A percentile compares a stretch with the other conserved stretches of the same genome.
Evolutionary conservation across 495 filamentous ascomycete genomes (phyloP).

Genomic region (Xylaria bambusicola): DNA sequence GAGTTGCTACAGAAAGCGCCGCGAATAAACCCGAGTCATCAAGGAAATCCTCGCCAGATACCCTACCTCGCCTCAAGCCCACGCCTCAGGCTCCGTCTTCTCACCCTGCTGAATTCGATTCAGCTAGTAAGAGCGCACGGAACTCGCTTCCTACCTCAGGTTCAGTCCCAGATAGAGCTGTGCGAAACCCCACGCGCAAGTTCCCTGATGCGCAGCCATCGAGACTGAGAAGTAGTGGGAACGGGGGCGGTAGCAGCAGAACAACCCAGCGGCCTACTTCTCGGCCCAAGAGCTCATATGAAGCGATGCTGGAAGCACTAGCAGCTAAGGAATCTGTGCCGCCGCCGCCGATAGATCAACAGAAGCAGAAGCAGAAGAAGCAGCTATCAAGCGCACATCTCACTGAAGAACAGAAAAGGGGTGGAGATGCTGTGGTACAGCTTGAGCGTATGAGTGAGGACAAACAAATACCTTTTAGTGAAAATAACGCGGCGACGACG

Average conservation of each 20-base stretch:
- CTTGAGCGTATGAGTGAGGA: background rate
- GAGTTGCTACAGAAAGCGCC: background rate
- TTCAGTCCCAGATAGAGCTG: background rate
- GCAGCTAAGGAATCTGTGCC: constrained; percentile 2
- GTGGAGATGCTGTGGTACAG: background rate
- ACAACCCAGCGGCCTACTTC: background rate
- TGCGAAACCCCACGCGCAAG: background rate
- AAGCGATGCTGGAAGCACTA: constrained; percentile 29
- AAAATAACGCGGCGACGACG: too few relatives aligned
- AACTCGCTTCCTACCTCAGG: background rate
- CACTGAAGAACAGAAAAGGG: background rate
- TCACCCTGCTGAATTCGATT: background rate
- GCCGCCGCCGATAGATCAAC: background rate
- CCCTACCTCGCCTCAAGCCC: background rate
- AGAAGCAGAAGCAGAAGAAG: too few relatives aligned
- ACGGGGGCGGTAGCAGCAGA: background rate
- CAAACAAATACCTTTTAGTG: too few relatives aligned
- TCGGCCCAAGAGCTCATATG: constrained; percentile 27
- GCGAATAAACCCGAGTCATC: background rate
- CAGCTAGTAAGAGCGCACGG: background rate
- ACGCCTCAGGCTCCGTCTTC: constrained; percentile 6
- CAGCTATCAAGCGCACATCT: constrained; percentile 10
- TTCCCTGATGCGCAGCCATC: background rate
- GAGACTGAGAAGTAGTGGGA: background rate
- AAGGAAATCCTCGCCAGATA: background rate